Evolutionary conservation across 495 filamentous ascomycete species (phyloP).

Genomic region (Aspergillus bertholletiae): DNA sequence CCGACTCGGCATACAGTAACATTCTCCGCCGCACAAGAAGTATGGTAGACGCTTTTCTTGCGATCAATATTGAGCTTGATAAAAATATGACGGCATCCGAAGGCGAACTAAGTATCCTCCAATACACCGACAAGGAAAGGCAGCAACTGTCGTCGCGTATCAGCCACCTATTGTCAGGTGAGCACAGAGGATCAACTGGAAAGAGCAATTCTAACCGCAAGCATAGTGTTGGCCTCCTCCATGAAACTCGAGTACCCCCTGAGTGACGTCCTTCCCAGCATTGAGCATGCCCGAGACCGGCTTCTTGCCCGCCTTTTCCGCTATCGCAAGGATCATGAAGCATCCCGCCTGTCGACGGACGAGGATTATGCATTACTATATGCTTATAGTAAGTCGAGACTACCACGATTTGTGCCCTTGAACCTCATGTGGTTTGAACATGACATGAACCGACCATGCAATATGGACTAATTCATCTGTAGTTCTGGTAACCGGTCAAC

Average conservation of each 20-base stretch:
- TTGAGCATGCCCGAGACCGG: slow-evolving; percentile 73
- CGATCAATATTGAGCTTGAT: slow-evolving; percentile 88
- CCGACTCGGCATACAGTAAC: slow-evolving; percentile 59
- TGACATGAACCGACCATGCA: neutral
- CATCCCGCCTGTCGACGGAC: slow-evolving; percentile 49
- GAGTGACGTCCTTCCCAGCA: slow-evolving; percentile 80
- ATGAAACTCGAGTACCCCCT: slow-evolving; percentile 92
- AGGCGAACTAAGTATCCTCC: slow-evolving; percentile 74
- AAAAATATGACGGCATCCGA: slow-evolving; percentile 73
- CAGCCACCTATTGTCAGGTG: slow-evolving; percentile 85
- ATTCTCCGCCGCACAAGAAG: slow-evolving; percentile 75
- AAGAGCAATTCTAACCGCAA: slow-evolving; percentile 11
- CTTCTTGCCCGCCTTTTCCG: slow-evolving; percentile 86
- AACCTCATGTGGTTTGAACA: neutral
- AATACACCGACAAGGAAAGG: slow-evolving; percentile 76
- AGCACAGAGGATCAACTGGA: slow-evolving; percentile 9
- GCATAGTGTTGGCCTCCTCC: slow-evolving; percentile 77
- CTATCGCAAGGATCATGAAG: slow-evolving; percentile 70
- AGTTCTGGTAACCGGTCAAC: slow-evolving; percentile 53
- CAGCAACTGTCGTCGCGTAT: slow-evolving; percentile 77
- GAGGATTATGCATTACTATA: slow-evolving; percentile 70
- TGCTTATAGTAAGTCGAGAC: slow-evolving; percentile 57
- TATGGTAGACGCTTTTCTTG: slow-evolving; percentile 88
- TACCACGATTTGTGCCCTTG: neutral
- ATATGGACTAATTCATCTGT: slow-evolving; percentile 5